Percentiles rank a stretch among this genome's conserved stretches.
Conservation (phyloP, 2,329 filamentous ascomycete genomes). For the Aspergillus sp. region DNA sequence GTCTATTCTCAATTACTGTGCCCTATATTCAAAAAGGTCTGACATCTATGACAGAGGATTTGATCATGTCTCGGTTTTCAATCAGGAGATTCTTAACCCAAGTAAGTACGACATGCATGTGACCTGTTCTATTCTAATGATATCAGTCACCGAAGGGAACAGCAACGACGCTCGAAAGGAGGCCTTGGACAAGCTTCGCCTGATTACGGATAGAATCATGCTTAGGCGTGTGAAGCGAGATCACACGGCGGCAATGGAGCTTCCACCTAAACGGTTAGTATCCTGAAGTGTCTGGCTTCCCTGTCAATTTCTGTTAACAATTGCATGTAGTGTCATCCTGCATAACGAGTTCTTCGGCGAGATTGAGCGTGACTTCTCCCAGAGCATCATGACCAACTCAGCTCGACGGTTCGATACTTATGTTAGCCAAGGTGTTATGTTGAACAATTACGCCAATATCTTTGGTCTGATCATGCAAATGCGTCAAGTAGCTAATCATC, state of each 20-base stretch:
- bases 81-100: constrained; percentile 89
- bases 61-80: constrained; percentile 75
- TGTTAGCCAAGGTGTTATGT: constrained; percentile 83
- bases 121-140: constrained; percentile 40
- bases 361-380: constrained; percentile 90
- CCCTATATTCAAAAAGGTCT: constrained; percentile 3
- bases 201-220: constrained; percentile 93
- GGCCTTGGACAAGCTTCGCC: constrained; percentile 73
- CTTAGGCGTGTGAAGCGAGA: constrained; percentile 89
- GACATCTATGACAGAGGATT: constrained; percentile 42
- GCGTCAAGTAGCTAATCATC: constrained; percentile 95
- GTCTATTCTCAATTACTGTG: constrained; percentile 9
- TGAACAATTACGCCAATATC: constrained; percentile 98
- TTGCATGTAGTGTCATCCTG: constrained; percentile 58
- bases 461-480: constrained; percentile 99
- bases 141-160: constrained; percentile 51
- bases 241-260: constrained; percentile 88
- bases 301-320: constrained; percentile 4
- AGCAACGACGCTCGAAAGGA: constrained; percentile 50
- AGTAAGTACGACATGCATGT: constrained; percentile 23
- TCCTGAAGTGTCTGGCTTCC: background rate
- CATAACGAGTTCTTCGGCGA: constrained; percentile 96
- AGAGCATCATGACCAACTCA: constrained; percentile 89
- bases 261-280: constrained; percentile 74
- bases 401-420: constrained; percentile 91